These are phyloP conservation scores for Leccinum solheimii DNA, from an alignment of 1,284 basidiomycete genomes.

Conservation along the genomic window DNA sequence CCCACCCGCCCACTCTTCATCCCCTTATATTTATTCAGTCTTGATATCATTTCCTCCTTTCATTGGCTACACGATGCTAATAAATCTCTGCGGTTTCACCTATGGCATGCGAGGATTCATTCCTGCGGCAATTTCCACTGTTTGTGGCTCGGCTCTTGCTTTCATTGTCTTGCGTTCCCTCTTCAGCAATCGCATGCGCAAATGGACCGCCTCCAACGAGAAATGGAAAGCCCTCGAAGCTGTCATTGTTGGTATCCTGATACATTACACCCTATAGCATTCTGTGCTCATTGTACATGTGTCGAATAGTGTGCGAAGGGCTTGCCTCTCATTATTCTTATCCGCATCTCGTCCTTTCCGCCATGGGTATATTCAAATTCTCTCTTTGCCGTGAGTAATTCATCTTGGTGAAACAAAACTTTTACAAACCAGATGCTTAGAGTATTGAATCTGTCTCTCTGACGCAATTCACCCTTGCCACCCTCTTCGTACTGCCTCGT, in stretches of 20 bases:
- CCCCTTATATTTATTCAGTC: slow-evolving; percentile 41
- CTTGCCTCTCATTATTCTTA: slow-evolving; percentile 73
- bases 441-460: slow-evolving; percentile 72
- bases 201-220: slow-evolving; percentile 61
- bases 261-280: slow-evolving; percentile 4
- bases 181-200: slow-evolving; percentile 54
- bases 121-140: slow-evolving; percentile 60
- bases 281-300: slow-evolving; percentile 2
- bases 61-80: slow-evolving; percentile 68
- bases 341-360: slow-evolving; percentile 80
- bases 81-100: slow-evolving; percentile 76
- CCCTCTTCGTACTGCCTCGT: slow-evolving; percentile 68
- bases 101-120: slow-evolving; percentile 77
- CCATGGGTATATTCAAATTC: slow-evolving; percentile 82
- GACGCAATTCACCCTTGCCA: slow-evolving; percentile 76
- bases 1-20: slow-evolving; percentile 2
- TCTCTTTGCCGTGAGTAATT: slow-evolving; percentile 65
- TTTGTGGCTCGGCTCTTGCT: slow-evolving; percentile 65
- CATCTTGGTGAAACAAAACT: not conserved
- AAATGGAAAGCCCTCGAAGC: slow-evolving; percentile 78
- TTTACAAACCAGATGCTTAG: slow-evolving; percentile 36
- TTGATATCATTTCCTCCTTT: slow-evolving; percentile 76
- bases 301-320: slow-evolving; percentile 60
- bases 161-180: slow-evolving; percentile 64
- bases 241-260: slow-evolving; percentile 58